Conservation (phyloP, 176 grass and related monocot species). For the Oryza punctata region DNA sequence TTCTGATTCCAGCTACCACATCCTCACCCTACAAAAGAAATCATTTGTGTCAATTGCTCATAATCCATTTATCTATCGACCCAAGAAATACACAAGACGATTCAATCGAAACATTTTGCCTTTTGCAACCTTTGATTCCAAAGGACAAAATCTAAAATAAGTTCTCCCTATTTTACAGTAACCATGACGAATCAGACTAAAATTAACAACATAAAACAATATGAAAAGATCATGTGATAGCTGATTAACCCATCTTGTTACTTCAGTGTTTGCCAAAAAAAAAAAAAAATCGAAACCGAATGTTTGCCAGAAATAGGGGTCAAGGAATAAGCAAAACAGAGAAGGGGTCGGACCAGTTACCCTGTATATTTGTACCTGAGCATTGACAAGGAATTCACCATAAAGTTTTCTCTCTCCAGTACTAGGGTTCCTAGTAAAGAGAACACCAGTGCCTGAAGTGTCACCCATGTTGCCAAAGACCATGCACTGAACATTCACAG, state of each 20-base stretch:
- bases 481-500: slow-evolving; percentile 96
- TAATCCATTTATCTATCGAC: neutral
- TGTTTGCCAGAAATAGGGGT: neutral
- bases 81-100: neutral
- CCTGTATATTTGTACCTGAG: slow-evolving; percentile 55
- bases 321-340: neutral
- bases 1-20: slow-evolving; percentile 97
- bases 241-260: neutral
- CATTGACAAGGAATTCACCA: slow-evolving; percentile 91
- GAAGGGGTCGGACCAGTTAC: neutral
- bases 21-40: slow-evolving; percentile 80
- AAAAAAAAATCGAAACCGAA: too few species aligned
- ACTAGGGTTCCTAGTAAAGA: slow-evolving; percentile 93
- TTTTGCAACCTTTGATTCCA: neutral
- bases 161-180: neutral
- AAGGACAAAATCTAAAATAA: neutral
- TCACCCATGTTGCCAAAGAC: slow-evolving; percentile 99
- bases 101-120: neutral
- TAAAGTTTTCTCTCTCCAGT: slow-evolving; percentile 98
- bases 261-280: neutral
- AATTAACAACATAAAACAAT: neutral
- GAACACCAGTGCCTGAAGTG: slow-evolving; percentile 89
- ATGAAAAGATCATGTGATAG: neutral
- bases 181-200: neutral
- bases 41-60: neutral